Conservation (phyloP, 371 early-diverging fungal genomes). For the Lichtheimia ornata region DNA sequence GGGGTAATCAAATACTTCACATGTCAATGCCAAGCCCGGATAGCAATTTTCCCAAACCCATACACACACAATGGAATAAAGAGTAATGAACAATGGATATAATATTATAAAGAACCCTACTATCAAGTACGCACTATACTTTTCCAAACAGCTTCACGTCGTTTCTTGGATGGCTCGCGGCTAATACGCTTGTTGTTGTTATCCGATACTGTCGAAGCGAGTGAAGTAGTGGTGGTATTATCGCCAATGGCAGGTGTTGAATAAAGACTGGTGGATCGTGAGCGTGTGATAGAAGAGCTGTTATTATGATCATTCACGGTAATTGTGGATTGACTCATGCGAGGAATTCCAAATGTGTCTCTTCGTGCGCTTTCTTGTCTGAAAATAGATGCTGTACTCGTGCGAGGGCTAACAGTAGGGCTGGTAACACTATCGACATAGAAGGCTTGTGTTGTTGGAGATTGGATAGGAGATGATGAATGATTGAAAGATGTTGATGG, state of each 20-base stretch:
- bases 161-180: slow-evolving; percentile 3
- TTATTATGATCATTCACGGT: neutral
- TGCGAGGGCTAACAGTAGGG: neutral
- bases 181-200: neutral
- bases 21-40: no score
- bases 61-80: neutral
- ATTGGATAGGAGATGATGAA: slow-evolving; percentile 1
- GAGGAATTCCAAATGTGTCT: slow-evolving; percentile 4
- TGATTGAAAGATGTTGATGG: no score
- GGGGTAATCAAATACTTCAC: no score
- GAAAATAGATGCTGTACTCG: neutral
- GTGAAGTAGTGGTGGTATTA: no score
- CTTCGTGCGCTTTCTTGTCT: neutral
- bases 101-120: slow-evolving; percentile 20
- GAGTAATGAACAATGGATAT: slow-evolving; percentile 14
- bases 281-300: neutral
- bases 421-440: neutral
- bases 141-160: slow-evolving; percentile 22
- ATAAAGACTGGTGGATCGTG: slow-evolving; percentile 1
- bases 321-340: slow-evolving; percentile 3
- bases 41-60: no score
- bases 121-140: slow-evolving; percentile 14
- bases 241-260: slow-evolving; percentile 1
- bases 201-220: no score
- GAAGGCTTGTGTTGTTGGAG: neutral